Evolutionary conservation across 2,329 filamentous ascomycete genomes (phyloP).

Genomic region (Bipolaris gigantea): DNA sequence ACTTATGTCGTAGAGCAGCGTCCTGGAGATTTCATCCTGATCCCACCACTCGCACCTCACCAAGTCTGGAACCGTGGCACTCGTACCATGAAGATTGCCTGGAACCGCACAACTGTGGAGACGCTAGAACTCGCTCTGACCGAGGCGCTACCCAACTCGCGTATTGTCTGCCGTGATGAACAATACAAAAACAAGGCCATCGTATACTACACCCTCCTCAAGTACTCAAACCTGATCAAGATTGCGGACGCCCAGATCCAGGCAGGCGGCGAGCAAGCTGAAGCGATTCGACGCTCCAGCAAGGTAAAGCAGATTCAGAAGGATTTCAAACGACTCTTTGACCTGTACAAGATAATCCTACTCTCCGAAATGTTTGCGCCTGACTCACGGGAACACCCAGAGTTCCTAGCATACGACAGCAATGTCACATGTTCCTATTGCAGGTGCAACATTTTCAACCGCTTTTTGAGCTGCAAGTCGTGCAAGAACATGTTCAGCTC

Average conservation of each 20-base stretch:
- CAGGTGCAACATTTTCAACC: conserved; percentile 93
- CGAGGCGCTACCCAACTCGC: conserved; percentile 85
- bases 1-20: conserved; percentile 92
- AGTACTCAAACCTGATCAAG: conserved; percentile 67
- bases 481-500: conserved; percentile 70
- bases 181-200: conserved; percentile 99
- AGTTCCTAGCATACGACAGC: conserved; percentile 81
- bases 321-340: conserved; percentile 81
- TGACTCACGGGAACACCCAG: conserved; percentile 68
- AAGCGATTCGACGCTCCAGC: conserved; percentile 43
- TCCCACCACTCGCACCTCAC: conserved; percentile 90
- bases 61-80: conserved; percentile 99
- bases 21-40: conserved; percentile 87
- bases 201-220: conserved; percentile 81
- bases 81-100: conserved; percentile 94
- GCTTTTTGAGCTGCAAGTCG: conserved; percentile 87
- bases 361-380: conserved; percentile 83
- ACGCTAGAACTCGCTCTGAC: conserved; percentile 83
- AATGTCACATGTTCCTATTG: conserved; percentile 97
- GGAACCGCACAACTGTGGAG: conserved; percentile 93
- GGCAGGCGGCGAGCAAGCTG: conserved; percentile 42
- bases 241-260: conserved; percentile 61
- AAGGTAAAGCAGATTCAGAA: conserved; percentile 71
- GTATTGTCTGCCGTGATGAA: conserved; percentile 92
- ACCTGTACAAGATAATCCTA: conserved; percentile 75